These are phyloP conservation scores for Macrolepiota albuminosa DNA, from an alignment of 768 basidiomycete genomes.

Conservation along the genomic window DNA sequence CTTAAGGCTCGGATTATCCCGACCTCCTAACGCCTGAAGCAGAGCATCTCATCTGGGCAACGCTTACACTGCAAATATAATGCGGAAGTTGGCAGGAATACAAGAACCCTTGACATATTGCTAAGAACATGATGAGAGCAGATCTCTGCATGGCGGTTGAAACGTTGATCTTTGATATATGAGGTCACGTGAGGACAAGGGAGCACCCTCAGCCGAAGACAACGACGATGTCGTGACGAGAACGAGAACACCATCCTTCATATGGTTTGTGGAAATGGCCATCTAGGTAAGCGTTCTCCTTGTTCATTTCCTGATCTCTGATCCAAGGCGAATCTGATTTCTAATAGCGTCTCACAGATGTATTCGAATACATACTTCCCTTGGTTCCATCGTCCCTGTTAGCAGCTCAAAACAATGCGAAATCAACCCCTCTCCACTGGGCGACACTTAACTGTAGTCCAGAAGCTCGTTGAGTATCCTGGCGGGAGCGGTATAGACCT, in stretches of 20 bases:
- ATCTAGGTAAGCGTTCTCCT: too few relatives aligned
- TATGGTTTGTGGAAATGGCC: too few relatives aligned
- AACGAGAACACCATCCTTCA: too few relatives aligned
- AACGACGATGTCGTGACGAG: constrained; percentile 49
- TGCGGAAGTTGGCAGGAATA: neutral
- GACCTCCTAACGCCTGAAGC: neutral
- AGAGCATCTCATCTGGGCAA: neutral
- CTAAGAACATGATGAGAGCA: neutral
- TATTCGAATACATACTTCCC: too few relatives aligned
- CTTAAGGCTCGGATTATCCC: neutral
- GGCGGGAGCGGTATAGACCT: constrained; percentile 57
- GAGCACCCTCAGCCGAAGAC: constrained; percentile 42
- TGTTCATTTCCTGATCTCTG: too few relatives aligned
- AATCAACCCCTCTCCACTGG: constrained; percentile 59
- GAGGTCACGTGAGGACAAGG: neutral
- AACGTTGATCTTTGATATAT: neutral
- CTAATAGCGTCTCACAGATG: too few relatives aligned
- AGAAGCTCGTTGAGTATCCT: constrained; percentile 54
- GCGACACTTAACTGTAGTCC: constrained; percentile 71
- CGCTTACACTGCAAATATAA: too few relatives aligned
- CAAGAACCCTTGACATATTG: neutral
- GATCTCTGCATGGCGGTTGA: neutral
- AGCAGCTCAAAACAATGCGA: too few relatives aligned
- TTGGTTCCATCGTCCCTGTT: too few relatives aligned
- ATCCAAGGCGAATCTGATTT: too few relatives aligned